phyloP scores from a whole-genome alignment of 208 protist genomes.

The Balamuthia mandrillaris region DNA sequence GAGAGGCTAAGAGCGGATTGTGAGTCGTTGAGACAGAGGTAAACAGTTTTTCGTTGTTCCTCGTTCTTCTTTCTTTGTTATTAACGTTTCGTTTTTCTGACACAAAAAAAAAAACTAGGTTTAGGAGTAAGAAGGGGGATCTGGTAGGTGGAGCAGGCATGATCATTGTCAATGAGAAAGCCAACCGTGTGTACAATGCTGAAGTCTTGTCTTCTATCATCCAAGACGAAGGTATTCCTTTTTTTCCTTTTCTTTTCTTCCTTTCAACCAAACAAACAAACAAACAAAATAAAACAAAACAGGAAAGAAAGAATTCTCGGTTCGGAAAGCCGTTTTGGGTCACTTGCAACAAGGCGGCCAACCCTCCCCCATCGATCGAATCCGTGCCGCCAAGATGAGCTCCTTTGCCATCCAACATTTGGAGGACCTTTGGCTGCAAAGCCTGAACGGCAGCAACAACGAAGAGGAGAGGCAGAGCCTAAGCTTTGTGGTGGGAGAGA shows the following conservation, averaged over 20 bases:
- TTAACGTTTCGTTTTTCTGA: neutral
- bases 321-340: constrained; percentile 49
- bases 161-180: constrained; percentile 62
- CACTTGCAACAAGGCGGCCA: constrained; percentile 67
- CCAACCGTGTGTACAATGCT: constrained; percentile 52
- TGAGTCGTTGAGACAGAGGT: constrained; percentile 31
- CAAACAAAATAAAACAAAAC: too few relatives aligned
- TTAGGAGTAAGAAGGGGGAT: neutral
- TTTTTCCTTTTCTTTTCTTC: neutral
- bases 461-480: neutral
- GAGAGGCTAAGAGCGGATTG: constrained; percentile 13
- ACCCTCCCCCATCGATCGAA: constrained; percentile 59
- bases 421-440: neutral
- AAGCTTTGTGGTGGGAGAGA: neutral
- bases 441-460: neutral
- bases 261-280: too few relatives aligned
- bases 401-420: neutral
- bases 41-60: neutral
- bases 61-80: neutral
- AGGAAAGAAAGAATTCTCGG: constrained; percentile 54
- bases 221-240: constrained; percentile 41
- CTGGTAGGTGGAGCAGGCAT: constrained; percentile 32
- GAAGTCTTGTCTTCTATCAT: constrained; percentile 53
- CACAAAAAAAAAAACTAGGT: neutral
- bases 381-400: neutral